phyloP scores from a whole-genome alignment of 768 basidiomycete species.

The Terana coerulea region DNA sequence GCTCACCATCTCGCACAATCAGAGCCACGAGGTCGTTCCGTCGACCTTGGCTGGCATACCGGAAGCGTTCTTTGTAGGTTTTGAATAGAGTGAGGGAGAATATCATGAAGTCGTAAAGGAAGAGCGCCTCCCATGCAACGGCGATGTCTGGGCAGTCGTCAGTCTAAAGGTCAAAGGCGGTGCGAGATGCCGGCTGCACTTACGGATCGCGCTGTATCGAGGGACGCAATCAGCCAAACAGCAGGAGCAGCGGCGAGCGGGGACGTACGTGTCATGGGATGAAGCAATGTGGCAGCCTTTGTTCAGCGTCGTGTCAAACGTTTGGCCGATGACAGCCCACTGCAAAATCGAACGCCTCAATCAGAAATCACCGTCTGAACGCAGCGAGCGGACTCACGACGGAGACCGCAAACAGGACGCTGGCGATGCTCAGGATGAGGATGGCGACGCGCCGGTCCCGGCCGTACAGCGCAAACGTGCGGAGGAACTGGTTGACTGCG shows the following conservation, averaged over 20 bases:
- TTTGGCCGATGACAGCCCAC: conserved; percentile 44
- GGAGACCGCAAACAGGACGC: conserved; percentile 28
- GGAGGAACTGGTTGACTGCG: conserved; percentile 36
- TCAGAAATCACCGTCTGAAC: background rate
- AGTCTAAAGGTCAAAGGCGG: background rate
- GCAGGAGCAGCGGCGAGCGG: background rate
- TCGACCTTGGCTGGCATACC: conserved; percentile 8
- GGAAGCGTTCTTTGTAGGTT: conserved; percentile 31
- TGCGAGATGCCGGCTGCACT: background rate
- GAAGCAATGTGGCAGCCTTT: conserved; percentile 21
- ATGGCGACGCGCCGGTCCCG: conserved; percentile 34
- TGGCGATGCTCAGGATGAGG: conserved; percentile 31
- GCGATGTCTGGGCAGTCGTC: conserved; percentile 26
- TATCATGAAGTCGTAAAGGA: conserved; percentile 45
- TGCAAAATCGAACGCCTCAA: conserved; percentile 15
- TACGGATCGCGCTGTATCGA: conserved; percentile 7
- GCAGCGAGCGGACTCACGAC: too few species aligned
- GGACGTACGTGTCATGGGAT: conserved; percentile 22
- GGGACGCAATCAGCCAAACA: background rate
- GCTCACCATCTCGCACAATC: conserved; percentile 49
- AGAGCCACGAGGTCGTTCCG: conserved; percentile 34
- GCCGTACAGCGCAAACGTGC: conserved; percentile 50
- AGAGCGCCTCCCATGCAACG: conserved; percentile 47
- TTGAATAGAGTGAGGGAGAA: conserved; percentile 45
- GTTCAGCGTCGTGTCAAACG: conserved; percentile 5